phyloP scores from a whole-genome alignment of 2,329 filamentous ascomycete genomes.

The Cladophialophora immunda region DNA sequence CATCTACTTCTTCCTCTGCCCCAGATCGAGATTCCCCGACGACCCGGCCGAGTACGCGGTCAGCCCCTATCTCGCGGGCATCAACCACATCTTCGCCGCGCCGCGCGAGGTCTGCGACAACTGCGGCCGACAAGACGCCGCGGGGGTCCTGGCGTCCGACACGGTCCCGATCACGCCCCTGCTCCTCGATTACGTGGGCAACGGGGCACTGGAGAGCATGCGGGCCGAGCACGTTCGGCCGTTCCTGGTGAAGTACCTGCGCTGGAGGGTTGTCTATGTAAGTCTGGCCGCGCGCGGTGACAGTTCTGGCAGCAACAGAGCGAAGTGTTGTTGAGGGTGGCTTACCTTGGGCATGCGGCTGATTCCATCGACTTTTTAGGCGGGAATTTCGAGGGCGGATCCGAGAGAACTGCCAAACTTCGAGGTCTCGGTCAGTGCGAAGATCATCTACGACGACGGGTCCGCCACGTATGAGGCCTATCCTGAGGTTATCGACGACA shows the following conservation, averaged over 20 bases:
- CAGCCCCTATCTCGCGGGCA: slow-evolving; percentile 66
- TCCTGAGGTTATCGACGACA: slow-evolving; percentile 17
- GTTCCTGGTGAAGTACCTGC: slow-evolving; percentile 22
- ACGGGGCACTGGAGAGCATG: slow-evolving; percentile 19
- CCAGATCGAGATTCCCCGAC: slow-evolving; percentile 47
- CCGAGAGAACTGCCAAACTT: slow-evolving; percentile 14
- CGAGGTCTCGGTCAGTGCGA: slow-evolving; percentile 20
- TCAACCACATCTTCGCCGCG: slow-evolving; percentile 62
- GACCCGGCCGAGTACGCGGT: slow-evolving; percentile 60
- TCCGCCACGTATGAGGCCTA: slow-evolving; percentile 20
- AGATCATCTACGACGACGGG: slow-evolving; percentile 12
- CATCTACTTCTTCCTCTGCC: slow-evolving; percentile 73
- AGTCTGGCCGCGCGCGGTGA: background rate
- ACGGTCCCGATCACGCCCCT: slow-evolving; percentile 19
- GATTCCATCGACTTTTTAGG: slow-evolving; percentile 7
- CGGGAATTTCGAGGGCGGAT: background rate
- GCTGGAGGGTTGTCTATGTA: slow-evolving; percentile 24
- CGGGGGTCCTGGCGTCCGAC: slow-evolving; percentile 16
- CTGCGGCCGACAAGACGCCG: slow-evolving; percentile 20
- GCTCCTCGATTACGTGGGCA: slow-evolving; percentile 13
- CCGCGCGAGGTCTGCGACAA: slow-evolving; percentile 23
- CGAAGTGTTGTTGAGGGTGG: background rate
- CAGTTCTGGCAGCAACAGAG: background rate
- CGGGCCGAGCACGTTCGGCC: slow-evolving; percentile 20
- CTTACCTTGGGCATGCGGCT: background rate